Percentiles rank a stretch among this genome's conserved stretches.
phyloP scores from a whole-genome alignment of 1,284 basidiomycete species.

The Ceratobasidium sp. region DNA sequence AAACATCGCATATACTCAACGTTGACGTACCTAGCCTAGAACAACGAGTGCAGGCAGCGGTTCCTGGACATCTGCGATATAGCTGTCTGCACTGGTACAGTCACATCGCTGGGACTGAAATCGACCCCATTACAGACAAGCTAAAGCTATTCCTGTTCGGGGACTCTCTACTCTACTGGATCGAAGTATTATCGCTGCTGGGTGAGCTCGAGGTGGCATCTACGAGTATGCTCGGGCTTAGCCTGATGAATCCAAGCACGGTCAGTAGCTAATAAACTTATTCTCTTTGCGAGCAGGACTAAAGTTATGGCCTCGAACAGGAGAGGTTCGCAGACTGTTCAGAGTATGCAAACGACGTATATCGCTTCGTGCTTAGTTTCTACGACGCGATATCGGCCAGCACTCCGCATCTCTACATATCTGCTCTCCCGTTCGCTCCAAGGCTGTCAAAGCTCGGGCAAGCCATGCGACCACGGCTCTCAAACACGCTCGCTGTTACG shows the following conservation, averaged over 20 bases:
- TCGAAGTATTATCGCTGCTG: too few species aligned
- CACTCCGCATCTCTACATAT: conserved; percentile 16
- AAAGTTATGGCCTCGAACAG: too few species aligned
- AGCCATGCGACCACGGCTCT: not conserved
- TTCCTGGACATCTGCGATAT: not conserved
- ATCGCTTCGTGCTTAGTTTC: not conserved
- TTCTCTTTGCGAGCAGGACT: too few species aligned
- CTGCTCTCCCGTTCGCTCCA: not conserved
- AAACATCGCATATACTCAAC: conserved; percentile 23
- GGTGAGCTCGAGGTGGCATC: too few species aligned
- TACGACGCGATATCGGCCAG: conserved; percentile 14
- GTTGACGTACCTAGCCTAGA: conserved; percentile 11
- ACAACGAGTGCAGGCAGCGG: not conserved
- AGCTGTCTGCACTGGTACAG: conserved; percentile 22
- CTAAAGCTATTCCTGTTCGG: too few species aligned
- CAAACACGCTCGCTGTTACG: not conserved
- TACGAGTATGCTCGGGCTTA: not conserved
- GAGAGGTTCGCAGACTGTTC: not conserved
- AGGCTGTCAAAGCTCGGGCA: not conserved
- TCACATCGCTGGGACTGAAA: not conserved
- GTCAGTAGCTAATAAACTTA: too few species aligned
- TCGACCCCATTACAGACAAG: not conserved
- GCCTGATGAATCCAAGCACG: too few species aligned
- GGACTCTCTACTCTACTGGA: too few species aligned
- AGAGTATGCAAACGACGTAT: not conserved